Base-by-base conservation (phyloP, 2,329 filamentous ascomycete species). In the Parastagonospora avenae region DNA sequence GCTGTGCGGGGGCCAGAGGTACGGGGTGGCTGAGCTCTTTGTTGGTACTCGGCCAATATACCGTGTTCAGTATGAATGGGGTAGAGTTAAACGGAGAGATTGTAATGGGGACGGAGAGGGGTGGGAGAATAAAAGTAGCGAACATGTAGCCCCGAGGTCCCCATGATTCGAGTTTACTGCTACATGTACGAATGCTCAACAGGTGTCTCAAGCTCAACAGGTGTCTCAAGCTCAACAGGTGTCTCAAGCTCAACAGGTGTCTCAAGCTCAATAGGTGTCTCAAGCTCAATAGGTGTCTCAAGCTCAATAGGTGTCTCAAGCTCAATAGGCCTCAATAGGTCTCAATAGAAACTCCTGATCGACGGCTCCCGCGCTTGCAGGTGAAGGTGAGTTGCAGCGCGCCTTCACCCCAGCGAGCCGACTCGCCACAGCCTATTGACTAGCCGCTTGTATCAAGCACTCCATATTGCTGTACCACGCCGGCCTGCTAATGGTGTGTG, bases 271-370 rank as follows among this genome's bases (percentile, higher is more conserved):
- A 39, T 19, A 27, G 33, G 27, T 29, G n/a, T n/a, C 15, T 46
- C 42, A 46, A 28, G n/a, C n/a, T n/a, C n/a, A 28, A 39, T 19
- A 27, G 33, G 27, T 29, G n/a, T n/a, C 15, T 46, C 42, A 46
- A 28, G n/a, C n/a, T n/a, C n/a, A 28, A 39, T 19, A 27, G 33
- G 27, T 29, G n/a, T n/a, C 15, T 46, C 42, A 46, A 28, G n/a
- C n/a, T n/a, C n/a, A 28, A 39, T 19, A 27, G 33, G 27, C n/a
- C 12, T 64, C 61, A 64, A 66, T 64, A 66, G 12, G 27, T 31
- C 28, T 66, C 57, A 66, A 64, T 65, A 66, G 58, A 42, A 32
- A 31, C 48, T 49, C 24, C 43, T 48, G 48, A 47, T 54, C 50
- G 49, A 53, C 43, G 33, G 50, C 28, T 24, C 36, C 40, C 44